phyloP scores from a whole-genome alignment of 495 filamentous ascomycete genomes.

The Pyronema omphalodes region DNA sequence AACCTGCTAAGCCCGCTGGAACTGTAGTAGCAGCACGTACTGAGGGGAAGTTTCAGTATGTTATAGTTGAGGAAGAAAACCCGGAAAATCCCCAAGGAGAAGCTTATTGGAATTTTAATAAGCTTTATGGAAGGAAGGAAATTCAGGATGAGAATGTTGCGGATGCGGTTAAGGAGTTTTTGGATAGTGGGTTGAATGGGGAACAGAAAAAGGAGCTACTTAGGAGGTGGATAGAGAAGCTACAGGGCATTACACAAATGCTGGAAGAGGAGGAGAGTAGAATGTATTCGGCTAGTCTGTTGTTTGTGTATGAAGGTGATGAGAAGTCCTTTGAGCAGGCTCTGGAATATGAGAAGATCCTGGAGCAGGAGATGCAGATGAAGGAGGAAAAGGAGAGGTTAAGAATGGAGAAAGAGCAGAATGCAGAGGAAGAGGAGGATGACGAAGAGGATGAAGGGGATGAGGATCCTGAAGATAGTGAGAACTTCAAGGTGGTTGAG shows the following conservation, averaged over 20 bases:
- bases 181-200: conserved; percentile 41
- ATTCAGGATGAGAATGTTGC: conserved; percentile 54
- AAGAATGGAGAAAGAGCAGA: conserved; percentile 14
- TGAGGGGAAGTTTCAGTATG: no score
- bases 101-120: conserved; percentile 63
- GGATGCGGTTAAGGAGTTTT: conserved; percentile 56
- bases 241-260: conserved; percentile 42
- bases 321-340: conserved; percentile 44
- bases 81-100: conserved; percentile 31
- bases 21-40: no score
- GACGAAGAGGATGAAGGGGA: conserved; percentile 37
- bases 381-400: conserved; percentile 32
- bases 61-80: conserved; percentile 14
- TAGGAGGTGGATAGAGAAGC: conserved; percentile 44
- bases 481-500: conserved; percentile 52
- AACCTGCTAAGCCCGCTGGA: conserved; percentile 46
- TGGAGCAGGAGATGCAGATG: conserved; percentile 11
- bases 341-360: conserved; percentile 38
- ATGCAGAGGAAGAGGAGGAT: conserved; percentile 8
- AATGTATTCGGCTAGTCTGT: conserved; percentile 82
- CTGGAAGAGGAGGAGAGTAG: conserved; percentile 64
- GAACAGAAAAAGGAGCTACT: conserved; percentile 38
- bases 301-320: conserved; percentile 89
- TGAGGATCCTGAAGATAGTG: conserved; percentile 48
- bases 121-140: conserved; percentile 55